Conservation (phyloP, 192 early-diverging fungal genomes). For the Gamsiella multidivaricata region DNA sequence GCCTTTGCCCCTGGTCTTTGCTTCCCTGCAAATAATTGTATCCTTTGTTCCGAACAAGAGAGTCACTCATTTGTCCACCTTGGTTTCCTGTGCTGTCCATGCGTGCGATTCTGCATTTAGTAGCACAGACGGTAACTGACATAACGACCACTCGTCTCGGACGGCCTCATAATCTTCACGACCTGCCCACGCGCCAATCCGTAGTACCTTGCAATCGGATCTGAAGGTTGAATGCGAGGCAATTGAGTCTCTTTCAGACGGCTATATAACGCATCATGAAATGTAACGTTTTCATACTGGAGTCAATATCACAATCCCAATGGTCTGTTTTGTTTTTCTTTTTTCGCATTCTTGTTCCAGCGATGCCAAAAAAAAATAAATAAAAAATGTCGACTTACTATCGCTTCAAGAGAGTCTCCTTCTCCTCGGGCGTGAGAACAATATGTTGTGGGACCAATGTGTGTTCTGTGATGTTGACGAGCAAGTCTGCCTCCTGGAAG, state of each 20-base stretch:
- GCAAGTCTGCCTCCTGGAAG: constrained; percentile 90
- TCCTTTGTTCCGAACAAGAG: too few relatives aligned
- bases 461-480: constrained; percentile 98
- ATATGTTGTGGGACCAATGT: constrained; percentile 95
- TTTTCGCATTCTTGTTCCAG: background rate
- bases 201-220: constrained; percentile 97
- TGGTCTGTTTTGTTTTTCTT: background rate
- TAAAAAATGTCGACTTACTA: constrained; percentile 75
- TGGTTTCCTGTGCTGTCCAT: too few relatives aligned
- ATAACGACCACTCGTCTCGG: constrained; percentile 97
- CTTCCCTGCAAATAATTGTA: too few relatives aligned
- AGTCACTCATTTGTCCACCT: too few relatives aligned
- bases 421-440: constrained; percentile 87
- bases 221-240: constrained; percentile 86
- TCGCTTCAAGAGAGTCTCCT: constrained; percentile 86
- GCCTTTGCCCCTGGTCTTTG: too few relatives aligned
- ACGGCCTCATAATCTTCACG: constrained; percentile 93
- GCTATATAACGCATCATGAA: constrained; percentile 62
- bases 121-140: constrained; percentile 96
- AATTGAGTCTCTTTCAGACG: constrained; percentile 96
- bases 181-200: constrained; percentile 90
- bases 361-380: constrained; percentile 1
- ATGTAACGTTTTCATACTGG: too few relatives aligned
- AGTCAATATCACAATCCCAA: too few relatives aligned
- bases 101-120: constrained; percentile 53